Percentiles rank a stretch among this genome's conserved stretches.
These are phyloP conservation scores for Tetracentron sinense DNA, from an alignment of 164 flowering plant species.

Conservation along the genomic window DNA sequence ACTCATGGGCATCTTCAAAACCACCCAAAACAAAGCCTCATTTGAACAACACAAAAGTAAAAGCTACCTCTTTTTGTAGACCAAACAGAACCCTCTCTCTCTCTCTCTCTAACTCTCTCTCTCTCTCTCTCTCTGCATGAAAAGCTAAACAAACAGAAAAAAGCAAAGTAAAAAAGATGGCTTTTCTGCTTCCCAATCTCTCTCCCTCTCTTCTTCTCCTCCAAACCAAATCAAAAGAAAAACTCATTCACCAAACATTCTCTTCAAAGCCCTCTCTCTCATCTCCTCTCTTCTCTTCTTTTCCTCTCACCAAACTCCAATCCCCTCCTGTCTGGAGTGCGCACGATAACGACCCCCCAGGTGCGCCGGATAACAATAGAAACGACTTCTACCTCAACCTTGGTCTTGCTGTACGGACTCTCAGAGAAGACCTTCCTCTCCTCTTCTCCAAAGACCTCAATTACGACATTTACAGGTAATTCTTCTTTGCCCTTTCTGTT, in stretches of 20 bases:
- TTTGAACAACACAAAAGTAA: too few species aligned
- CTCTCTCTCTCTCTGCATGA: too few species aligned
- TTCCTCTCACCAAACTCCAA: constrained; percentile 40
- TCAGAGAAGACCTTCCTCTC: constrained; percentile 75
- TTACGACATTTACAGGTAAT: constrained; percentile 88
- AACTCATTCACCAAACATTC: constrained; percentile 14
- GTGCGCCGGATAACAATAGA: constrained; percentile 40
- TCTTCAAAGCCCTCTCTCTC: constrained; percentile 14
- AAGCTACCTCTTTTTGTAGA: too few species aligned
- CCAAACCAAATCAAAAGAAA: constrained; percentile 29
- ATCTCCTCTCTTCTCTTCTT: too few species aligned
- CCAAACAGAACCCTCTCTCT: too few species aligned
- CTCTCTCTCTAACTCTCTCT: too few species aligned
- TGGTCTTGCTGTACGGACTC: constrained; percentile 84
- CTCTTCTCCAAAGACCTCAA: constrained; percentile 80
- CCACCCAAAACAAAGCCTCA: too few species aligned
- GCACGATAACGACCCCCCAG: too few species aligned
- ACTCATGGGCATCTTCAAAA: too few species aligned
- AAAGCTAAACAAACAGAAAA: too few species aligned
- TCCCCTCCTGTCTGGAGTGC: constrained; percentile 31
- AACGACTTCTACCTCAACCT: constrained; percentile 81
- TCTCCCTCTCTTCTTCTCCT: constrained; percentile 43
- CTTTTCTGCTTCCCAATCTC: constrained; percentile 44
- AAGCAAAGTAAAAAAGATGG: constrained; percentile 34
- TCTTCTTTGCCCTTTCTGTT: too few species aligned